A percentile compares a stretch with the other conserved stretches of the same genome.
Evolutionary conservation across 495 filamentous ascomycete species (phyloP).

Genomic region (Xylaria grammica): DNA sequence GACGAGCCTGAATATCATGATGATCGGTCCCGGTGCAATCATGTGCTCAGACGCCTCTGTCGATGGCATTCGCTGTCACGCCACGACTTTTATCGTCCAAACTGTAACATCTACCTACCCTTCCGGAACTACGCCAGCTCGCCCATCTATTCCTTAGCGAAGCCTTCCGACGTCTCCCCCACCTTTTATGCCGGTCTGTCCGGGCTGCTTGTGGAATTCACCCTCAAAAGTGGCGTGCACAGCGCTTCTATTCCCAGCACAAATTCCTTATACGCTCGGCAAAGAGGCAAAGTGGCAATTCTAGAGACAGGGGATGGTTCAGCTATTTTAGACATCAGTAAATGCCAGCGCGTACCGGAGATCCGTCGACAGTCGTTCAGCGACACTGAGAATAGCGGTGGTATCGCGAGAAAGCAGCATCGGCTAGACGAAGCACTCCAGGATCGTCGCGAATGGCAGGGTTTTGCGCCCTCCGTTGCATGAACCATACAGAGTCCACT

Average conservation of each 20-base stretch:
- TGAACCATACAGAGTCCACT: background rate
- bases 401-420: slow-evolving; percentile 13
- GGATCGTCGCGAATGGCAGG: slow-evolving; percentile 12
- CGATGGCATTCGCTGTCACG: slow-evolving; percentile 49
- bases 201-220: slow-evolving; percentile 45
- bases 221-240: slow-evolving; percentile 21
- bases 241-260: background rate
- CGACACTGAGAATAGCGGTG: background rate
- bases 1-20: slow-evolving; percentile 23
- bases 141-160: slow-evolving; percentile 47
- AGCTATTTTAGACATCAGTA: slow-evolving; percentile 14
- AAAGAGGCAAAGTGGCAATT: slow-evolving; percentile 15
- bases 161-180: slow-evolving; percentile 46
- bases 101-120: slow-evolving; percentile 46
- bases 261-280: background rate
- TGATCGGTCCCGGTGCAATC: slow-evolving; percentile 34
- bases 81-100: slow-evolving; percentile 49
- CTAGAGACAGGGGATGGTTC: slow-evolving; percentile 24
- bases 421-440: slow-evolving; percentile 22
- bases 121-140: slow-evolving; percentile 24
- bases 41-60: slow-evolving; percentile 34
- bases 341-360: slow-evolving; percentile 18
- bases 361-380: slow-evolving; percentile 16
- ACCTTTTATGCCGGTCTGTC: slow-evolving; percentile 49
- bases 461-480: background rate